Evolutionary conservation across 805 yeast species (phyloP).

Genomic region (Nakazawaea anatomiae): DNA sequence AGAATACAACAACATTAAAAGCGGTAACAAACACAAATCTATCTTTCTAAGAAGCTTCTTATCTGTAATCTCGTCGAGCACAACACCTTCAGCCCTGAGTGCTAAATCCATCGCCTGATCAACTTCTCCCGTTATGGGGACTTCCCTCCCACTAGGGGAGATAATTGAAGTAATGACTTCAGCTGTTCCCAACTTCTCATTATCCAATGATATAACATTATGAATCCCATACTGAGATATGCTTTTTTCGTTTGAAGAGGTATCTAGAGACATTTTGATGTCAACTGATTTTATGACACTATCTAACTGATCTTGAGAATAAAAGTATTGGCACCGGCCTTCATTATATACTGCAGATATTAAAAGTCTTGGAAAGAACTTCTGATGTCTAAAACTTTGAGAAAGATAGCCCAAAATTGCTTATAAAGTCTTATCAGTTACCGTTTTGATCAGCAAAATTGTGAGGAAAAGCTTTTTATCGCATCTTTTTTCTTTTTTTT

Average conservation of each 20-base stretch:
- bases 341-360: no score
- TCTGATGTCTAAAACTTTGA: no score
- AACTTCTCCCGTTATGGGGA: conserved; percentile 25
- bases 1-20: conserved; percentile 42
- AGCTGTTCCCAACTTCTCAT: conserved; percentile 13
- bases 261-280: background rate
- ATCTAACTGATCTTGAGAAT: no score
- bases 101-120: conserved; percentile 42
- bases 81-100: conserved; percentile 24
- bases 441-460: background rate
- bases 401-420: background rate
- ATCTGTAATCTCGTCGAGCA: conserved; percentile 15
- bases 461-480: background rate
- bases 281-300: no score
- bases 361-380: no score
- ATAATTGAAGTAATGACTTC: conserved; percentile 13
- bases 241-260: background rate
- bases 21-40: conserved; percentile 44
- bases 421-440: background rate
- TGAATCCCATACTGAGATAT: background rate
- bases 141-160: conserved; percentile 13
- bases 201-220: conserved; percentile 9
- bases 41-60: conserved; percentile 31
- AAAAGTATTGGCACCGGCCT: background rate
- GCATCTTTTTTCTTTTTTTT: background rate